Evolutionary conservation across 116 monocot species (phyloP), one percentile per base, ranked within the genome.

Genomic region (Cymodocea nodosa): DNA sequence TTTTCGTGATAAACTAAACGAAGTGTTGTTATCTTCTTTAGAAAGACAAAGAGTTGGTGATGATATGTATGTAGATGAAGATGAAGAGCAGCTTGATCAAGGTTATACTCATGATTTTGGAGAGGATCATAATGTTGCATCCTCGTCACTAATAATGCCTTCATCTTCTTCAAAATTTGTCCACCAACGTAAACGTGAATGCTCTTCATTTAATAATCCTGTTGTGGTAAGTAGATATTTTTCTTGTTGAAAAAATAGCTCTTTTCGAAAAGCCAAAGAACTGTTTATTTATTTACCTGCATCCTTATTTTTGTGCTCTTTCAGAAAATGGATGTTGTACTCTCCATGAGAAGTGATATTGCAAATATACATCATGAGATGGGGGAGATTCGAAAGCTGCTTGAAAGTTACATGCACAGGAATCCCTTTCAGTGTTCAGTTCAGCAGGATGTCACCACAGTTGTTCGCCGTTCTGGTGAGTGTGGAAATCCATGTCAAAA

Each of bases 371-470:
- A 75, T 64, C 68, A 75, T 52, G 89, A 94, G 77, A 86, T 94
- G 54, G 65, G 51, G 20, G 80, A 86, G n/a, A 76, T 94, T 7
- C 79, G 78, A 39, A 84, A 84, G 63, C 70, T 84, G 66, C 67
- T 89, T n/a, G 66, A 84, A 67, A 84, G 75, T 75, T 86, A 84
- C 81, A 66, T 89, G 66, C 77, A 82, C 52, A 86, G 70, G 80
- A 82, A 86, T 51, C 25, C 56, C 12, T 52, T 89, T 68, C 78
- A 84, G 62, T 61, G 75, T 37, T 80, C 75, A 34, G 75, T 84
- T 62, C 82, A 84, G 73, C 64, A 78, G 14, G 82, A 86, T 57
- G 67, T 89, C 62, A 73, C 72, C 72, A 69, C 73, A 60, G 74
- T 84, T 16, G 52, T 84, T 69, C 61, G 22, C 49, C 71, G 82